Evolutionary conservation across 352 stramenopile species (phyloP).

Genomic region (Phytopythium aichiense): DNA sequence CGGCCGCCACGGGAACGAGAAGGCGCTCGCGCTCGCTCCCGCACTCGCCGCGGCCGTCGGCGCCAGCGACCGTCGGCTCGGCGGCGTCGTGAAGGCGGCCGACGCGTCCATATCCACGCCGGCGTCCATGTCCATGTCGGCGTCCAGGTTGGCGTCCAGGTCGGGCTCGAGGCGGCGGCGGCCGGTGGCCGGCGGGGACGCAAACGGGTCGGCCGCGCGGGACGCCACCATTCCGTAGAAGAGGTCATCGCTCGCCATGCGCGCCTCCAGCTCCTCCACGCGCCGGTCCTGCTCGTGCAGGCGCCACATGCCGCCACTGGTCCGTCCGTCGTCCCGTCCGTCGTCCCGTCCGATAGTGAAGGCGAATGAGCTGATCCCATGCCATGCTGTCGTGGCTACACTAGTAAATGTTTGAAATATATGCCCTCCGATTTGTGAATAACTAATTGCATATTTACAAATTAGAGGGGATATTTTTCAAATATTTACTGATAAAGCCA

Average conservation of each 20-base stretch:
- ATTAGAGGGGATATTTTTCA: too few species aligned
- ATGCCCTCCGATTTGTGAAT: too few species aligned
- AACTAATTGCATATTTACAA: background rate
- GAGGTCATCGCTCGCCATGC: constrained; percentile 17
- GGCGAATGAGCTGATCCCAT: too few species aligned
- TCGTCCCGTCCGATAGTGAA: background rate
- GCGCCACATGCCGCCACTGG: constrained; percentile 6
- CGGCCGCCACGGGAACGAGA: background rate
- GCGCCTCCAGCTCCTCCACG: constrained; percentile 12
- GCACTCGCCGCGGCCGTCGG: too few species aligned
- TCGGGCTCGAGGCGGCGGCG: background rate
- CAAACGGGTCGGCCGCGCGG: background rate
- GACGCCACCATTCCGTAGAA: constrained; percentile 3
- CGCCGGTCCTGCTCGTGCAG: constrained; percentile 1
- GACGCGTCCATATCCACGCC: background rate
- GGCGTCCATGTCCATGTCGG: too few species aligned
- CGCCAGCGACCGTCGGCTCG: background rate
- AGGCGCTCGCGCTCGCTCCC: background rate
- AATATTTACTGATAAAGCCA: background rate
- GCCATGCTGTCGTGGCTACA: too few species aligned
- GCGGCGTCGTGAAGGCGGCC: background rate
- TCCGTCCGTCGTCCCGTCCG: background rate
- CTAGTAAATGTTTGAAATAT: too few species aligned
- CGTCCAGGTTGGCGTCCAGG: background rate
- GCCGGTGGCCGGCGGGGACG: background rate